Evolutionary conservation across 768 basidiomycete genomes (phyloP), one percentile per base, ranked within the genome.

Genomic region (Gymnopilus junonius): DNA sequence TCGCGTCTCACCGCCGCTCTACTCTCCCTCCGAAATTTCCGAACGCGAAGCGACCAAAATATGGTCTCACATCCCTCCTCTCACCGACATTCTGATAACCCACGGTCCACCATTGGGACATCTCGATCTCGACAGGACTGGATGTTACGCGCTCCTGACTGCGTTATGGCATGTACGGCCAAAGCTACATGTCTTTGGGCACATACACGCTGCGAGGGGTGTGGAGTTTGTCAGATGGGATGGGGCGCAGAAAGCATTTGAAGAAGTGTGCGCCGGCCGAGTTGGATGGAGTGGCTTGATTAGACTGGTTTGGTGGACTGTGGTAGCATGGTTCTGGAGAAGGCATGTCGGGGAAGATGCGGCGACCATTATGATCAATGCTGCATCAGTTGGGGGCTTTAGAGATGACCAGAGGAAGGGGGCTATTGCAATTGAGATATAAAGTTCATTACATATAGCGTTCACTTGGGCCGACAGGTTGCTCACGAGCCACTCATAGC

Each of bases 41-140:
- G 11, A 23, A 25, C 25, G 48, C 31, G 11, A 65, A 25, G 64
- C 67, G 20, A 39, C 55, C 27, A 54, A 58, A 31, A 60, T 55
- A n/a, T 80, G 77, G 77, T 57, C 73, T 7, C 3, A 32, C 14
- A 68, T 81, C 1, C 79, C 77, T 0, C 59, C 63, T 2, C 29
- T 63, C 7, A 74, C 72, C 6, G 81, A 83, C 62, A 71, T 83
- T 15, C 75, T 84, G 29, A 64, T 82, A 42, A 82, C 81, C 0
- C 82, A 82, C 43, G 80, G 82, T 0, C 81, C 82, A 0, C 80
- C 80, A 1, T 43, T 66, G 23, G 64, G 65, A 4, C 79, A 81
- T 65, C 68, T 75, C 15, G 79, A 65, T 32, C 55, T 61, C 5
- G 17, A 42, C 17, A 32, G 58, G 5, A 46, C 56, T 11, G 81